Conservation (phyloP, 768 basidiomycete species). For the Collybia sordida region DNA sequence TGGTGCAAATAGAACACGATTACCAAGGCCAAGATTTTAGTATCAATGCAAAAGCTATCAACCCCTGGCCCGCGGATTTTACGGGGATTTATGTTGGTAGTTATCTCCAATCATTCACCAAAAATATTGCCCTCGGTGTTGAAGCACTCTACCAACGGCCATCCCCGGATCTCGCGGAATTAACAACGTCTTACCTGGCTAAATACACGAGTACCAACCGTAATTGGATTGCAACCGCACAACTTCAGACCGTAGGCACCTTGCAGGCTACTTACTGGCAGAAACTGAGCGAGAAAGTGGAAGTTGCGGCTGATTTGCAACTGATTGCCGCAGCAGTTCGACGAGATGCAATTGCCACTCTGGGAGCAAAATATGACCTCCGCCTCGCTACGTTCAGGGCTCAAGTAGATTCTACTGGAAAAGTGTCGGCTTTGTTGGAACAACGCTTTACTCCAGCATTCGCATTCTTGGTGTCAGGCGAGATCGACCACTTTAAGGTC, state of each 20-base stretch:
- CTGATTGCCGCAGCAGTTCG: conserved; percentile 75
- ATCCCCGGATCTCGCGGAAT: conserved; percentile 67
- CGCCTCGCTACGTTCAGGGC: conserved; percentile 92
- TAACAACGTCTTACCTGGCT: conserved; percentile 74
- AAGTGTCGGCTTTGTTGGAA: conserved; percentile 92
- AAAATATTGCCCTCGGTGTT: conserved; percentile 84
- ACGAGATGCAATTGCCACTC: conserved; percentile 88
- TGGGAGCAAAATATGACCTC: conserved; percentile 97
- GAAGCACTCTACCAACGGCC: conserved; percentile 85
- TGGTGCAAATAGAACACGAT: conserved; percentile 95
- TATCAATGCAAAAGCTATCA: conserved; percentile 83
- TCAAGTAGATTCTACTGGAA: conserved; percentile 92
- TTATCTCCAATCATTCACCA: conserved; percentile 91
- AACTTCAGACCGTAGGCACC: conserved; percentile 78
- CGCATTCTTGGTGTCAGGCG: conserved; percentile 90
- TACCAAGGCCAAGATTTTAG: conserved; percentile 86
- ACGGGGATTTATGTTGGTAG: conserved; percentile 92
- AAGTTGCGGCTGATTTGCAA: conserved; percentile 94
- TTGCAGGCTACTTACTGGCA: conserved; percentile 96
- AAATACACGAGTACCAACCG: conserved; percentile 73
- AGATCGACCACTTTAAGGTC: conserved; percentile 99
- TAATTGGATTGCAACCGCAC: conserved; percentile 93
- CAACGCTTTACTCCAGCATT: conserved; percentile 96
- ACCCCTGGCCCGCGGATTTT: conserved; percentile 84
- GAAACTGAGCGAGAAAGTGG: conserved; percentile 91